A percentile compares a stretch with the other conserved stretches of the same genome.
phyloP scores from a whole-genome alignment of 768 basidiomycete species.

The Holtermanniella nyarrowii region DNA sequence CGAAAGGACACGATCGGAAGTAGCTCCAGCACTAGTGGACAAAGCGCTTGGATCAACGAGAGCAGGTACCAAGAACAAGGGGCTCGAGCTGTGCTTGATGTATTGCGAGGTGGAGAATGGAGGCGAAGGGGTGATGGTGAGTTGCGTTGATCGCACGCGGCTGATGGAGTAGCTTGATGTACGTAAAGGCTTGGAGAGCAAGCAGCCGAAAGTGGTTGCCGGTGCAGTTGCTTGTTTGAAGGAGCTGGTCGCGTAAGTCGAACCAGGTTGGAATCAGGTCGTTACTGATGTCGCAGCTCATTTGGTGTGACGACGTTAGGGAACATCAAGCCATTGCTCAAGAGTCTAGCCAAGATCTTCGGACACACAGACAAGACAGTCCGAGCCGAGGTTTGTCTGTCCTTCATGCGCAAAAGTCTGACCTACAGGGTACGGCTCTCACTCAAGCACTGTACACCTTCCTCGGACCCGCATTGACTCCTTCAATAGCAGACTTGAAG shows the following conservation, averaged over 20 bases:
- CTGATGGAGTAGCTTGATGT: constrained; percentile 53
- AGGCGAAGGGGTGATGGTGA: constrained; percentile 75
- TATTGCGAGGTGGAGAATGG: constrained; percentile 90
- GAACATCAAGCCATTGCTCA: constrained; percentile 60
- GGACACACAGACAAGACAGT: constrained; percentile 91
- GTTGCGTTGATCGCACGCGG: constrained; percentile 30
- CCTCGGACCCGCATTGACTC: constrained; percentile 70
- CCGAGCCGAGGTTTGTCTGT: constrained; percentile 56
- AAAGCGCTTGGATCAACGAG: constrained; percentile 88
- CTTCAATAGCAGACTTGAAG: constrained; percentile 80
- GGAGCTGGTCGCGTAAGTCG: constrained; percentile 68
- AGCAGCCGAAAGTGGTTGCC: constrained; percentile 88
- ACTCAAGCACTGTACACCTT: constrained; percentile 70
- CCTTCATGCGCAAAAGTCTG: not conserved
- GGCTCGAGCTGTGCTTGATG: constrained; percentile 71
- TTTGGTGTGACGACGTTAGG: constrained; percentile 64
- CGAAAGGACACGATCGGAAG: constrained; percentile 56
- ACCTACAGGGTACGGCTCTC: constrained; percentile 54
- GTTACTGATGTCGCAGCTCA: constrained; percentile 44
- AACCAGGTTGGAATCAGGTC: not conserved
- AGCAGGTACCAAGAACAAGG: constrained; percentile 78
- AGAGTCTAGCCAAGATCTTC: constrained; percentile 83
- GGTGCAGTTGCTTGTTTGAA: constrained; percentile 65
- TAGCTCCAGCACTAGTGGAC: constrained; percentile 87
- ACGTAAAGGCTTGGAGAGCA: constrained; percentile 72